These are phyloP conservation scores for Dissophora globulifera DNA, from an alignment of 192 early-diverging fungal genomes.

Conservation along the genomic window DNA sequence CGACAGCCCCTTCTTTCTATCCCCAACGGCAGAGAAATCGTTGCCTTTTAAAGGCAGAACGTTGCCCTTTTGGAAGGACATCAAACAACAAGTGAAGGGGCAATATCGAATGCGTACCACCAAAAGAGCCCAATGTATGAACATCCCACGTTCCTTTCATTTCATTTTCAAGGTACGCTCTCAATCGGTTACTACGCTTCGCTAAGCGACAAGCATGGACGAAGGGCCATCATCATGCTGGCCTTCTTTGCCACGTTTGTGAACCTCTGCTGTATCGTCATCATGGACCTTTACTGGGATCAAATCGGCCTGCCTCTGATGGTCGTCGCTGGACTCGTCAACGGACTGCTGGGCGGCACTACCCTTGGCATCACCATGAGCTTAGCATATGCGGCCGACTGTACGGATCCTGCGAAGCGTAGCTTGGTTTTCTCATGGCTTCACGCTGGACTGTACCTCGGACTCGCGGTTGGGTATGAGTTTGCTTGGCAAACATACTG, in stretches of 20 bases:
- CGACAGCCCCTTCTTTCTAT: too few species aligned
- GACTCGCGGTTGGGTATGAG: slow-evolving; percentile 36
- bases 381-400: slow-evolving; percentile 44
- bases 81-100: too few species aligned
- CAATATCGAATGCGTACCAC: too few species aligned
- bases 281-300: slow-evolving; percentile 40
- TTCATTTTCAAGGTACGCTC: slow-evolving; percentile 20
- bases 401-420: slow-evolving; percentile 42
- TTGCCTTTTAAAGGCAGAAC: neutral
- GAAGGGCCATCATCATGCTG: slow-evolving; percentile 23
- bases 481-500: neutral
- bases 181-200: slow-evolving; percentile 40
- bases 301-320: slow-evolving; percentile 31
- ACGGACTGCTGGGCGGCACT: slow-evolving; percentile 26
- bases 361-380: slow-evolving; percentile 20
- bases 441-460: slow-evolving; percentile 31
- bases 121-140: neutral
- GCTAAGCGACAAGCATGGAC: slow-evolving; percentile 43
- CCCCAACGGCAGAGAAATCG: too few species aligned
- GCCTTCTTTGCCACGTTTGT: slow-evolving; percentile 18
- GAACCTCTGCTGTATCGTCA: slow-evolving; percentile 7
- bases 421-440: slow-evolving; percentile 35
- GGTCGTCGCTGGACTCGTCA: slow-evolving; percentile 23
- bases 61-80: neutral
- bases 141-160: neutral